Evolutionary conservation across 139 green algal genomes (phyloP), one percentile per base, ranked within the genome.

Genomic region (Micractinium sp.): DNA sequence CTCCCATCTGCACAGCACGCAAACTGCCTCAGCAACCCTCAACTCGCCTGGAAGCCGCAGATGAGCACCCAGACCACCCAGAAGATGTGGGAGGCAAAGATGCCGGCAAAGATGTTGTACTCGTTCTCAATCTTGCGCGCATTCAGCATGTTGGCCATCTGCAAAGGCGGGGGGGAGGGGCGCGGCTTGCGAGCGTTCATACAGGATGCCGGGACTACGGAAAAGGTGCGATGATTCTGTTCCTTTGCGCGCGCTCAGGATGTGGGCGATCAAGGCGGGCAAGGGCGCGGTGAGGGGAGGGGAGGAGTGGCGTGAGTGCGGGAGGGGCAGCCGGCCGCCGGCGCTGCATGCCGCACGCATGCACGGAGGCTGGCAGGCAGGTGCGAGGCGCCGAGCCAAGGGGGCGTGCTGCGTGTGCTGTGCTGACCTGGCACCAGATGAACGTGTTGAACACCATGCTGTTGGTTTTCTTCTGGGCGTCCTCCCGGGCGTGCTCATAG

Each of bases 391-490:
- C 47, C 47, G 47, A 56, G 47, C 47, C 47, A 9, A 56, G 9
- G 47, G 7, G 47, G 47, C 47, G 47, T 56, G 47, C 47, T 56
- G 47, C 9, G 47, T 9, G 47, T 56, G 47, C 47, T 56, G 87
- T 3, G 95, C 87, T 86, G 96, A 97, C 85, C 94, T 98, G 95
- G 82, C 93, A 98, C 89, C 93, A 98, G 90, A 99, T 99, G 94
- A 99, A 99, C 71, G 94, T 92, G 92, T 99, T 99, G 96, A 99
- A 99, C 56, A 99, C 95, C 71, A 99, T 89, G 9, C 94, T 96
- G 88, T 96, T 95, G 69, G 81, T 82, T 60, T 89, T 79, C n/a
- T 87, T 89, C 47, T 89, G 79, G 81, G 86, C 88, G 3, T 92
- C 82, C 16, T 91, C 60, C 66, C 86, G 35, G 23, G 88, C 82